Conservation (phyloP, 371 early-diverging fungal species). For the Apophysomyces variabilis region DNA sequence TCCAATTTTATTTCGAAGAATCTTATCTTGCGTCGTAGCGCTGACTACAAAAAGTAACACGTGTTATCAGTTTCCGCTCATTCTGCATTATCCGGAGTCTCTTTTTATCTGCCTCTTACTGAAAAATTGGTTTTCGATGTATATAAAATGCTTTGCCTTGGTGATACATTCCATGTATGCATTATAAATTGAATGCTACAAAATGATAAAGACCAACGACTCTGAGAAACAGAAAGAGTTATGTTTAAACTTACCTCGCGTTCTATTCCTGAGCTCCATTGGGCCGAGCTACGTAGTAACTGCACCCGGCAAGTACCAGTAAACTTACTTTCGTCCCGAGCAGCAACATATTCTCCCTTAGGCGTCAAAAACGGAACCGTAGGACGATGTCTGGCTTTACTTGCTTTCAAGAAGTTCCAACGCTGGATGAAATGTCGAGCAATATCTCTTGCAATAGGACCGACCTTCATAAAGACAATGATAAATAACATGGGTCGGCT, state of each 20-base stretch:
- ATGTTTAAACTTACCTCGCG: slow-evolving; percentile 36
- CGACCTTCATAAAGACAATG: slow-evolving; percentile 40
- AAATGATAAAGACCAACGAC: neutral
- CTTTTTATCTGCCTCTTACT: slow-evolving; percentile 37
- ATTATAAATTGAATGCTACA: slow-evolving; percentile 77
- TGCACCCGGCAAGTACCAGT: slow-evolving; percentile 73
- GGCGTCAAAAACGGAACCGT: slow-evolving; percentile 78
- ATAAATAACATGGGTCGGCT: neutral
- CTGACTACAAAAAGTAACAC: slow-evolving; percentile 27
- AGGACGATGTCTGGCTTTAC: slow-evolving; percentile 66
- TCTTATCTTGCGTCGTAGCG: slow-evolving; percentile 41
- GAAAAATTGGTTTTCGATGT: slow-evolving; percentile 96
- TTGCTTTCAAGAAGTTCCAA: slow-evolving; percentile 86
- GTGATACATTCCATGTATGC: slow-evolving; percentile 84
- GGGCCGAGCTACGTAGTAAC: slow-evolving; percentile 66
- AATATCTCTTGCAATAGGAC: slow-evolving; percentile 81
- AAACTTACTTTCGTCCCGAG: slow-evolving; percentile 67
- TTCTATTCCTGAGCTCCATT: slow-evolving; percentile 73
- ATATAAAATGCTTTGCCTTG: slow-evolving; percentile 84
- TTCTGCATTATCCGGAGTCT: neutral
- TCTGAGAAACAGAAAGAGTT: no score
- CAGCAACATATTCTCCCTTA: slow-evolving; percentile 76
- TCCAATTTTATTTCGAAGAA: slow-evolving; percentile 34
- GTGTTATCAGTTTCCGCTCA: neutral
- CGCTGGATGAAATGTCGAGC: slow-evolving; percentile 92